A percentile compares a stretch with the other conserved stretches of the same genome.
phyloP scores from a whole-genome alignment of 2,329 filamentous ascomycete species.

The Monilinia laxa region DNA sequence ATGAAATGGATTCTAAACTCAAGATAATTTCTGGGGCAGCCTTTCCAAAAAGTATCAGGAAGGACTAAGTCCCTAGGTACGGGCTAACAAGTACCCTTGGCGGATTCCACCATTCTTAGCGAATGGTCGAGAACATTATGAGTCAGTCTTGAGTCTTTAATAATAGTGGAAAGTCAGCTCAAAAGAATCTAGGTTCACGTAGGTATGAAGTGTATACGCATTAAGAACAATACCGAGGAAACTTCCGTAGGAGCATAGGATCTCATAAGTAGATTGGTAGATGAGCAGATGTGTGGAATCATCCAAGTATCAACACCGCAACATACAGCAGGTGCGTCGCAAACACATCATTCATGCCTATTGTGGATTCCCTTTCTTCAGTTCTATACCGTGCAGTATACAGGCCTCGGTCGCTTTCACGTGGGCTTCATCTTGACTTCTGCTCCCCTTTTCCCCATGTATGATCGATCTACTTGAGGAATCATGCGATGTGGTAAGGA shows the following conservation, averaged over 20 bases:
- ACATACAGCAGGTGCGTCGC: not conserved
- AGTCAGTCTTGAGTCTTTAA: conserved; percentile 10
- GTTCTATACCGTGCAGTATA: not conserved
- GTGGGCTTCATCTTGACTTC: conserved; percentile 10
- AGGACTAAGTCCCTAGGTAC: no score
- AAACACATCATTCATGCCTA: conserved; percentile 17
- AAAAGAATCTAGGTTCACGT: conserved; percentile 15
- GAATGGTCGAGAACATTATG: conserved; percentile 23
- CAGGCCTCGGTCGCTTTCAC: conserved; percentile 1
- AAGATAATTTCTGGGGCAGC: conserved; percentile 17
- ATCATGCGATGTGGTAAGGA: conserved; percentile 13
- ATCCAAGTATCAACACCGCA: conserved; percentile 6
- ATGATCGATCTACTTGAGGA: conserved; percentile 19
- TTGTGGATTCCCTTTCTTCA: conserved; percentile 6
- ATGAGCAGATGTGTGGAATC: not conserved
- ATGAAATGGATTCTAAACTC: not conserved
- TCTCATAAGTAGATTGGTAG: not conserved
- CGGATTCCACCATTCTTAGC: not conserved
- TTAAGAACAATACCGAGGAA: not conserved
- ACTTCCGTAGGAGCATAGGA: not conserved
- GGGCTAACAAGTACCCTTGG: conserved; percentile 2
- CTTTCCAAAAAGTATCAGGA: not conserved
- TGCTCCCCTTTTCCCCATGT: conserved; percentile 6
- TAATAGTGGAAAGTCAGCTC: conserved; percentile 14
- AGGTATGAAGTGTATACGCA: conserved; percentile 21